Conservation (phyloP, 805 yeast species). For the Saccharomycopsis fibuligera region DNA sequence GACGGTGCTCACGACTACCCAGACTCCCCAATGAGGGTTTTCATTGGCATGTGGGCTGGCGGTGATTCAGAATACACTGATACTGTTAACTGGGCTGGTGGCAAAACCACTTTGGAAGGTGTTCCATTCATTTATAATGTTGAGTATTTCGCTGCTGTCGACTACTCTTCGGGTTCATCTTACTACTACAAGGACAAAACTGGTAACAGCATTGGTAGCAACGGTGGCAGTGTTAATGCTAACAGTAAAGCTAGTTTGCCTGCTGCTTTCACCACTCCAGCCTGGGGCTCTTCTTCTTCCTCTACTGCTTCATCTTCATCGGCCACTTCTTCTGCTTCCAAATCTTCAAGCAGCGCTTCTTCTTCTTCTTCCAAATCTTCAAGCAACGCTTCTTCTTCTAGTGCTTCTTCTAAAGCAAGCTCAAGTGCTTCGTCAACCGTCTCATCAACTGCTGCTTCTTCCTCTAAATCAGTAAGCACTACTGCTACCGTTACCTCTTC, state of each 20-base stretch:
- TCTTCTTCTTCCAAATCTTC: slow-evolving; percentile 21
- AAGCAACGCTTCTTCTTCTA: slow-evolving; percentile 19
- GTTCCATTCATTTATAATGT: slow-evolving; percentile 48
- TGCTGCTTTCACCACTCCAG: slow-evolving; percentile 23
- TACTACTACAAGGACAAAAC: slow-evolving; percentile 42
- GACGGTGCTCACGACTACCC: slow-evolving; percentile 51
- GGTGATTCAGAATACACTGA: slow-evolving; percentile 40
- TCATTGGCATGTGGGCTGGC: slow-evolving; percentile 44
- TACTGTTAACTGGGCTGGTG: slow-evolving; percentile 73
- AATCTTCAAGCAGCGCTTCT: slow-evolving; percentile 24
- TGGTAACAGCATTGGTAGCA: slow-evolving; percentile 39
- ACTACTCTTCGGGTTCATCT: slow-evolving; percentile 43
- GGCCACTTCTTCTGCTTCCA: slow-evolving; percentile 24
- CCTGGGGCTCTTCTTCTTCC: slow-evolving; percentile 18
- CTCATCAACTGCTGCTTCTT: slow-evolving; percentile 10
- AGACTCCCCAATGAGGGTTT: slow-evolving; percentile 55
- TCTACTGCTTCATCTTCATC: slow-evolving; percentile 1
- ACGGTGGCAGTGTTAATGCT: slow-evolving; percentile 25
- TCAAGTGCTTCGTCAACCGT: slow-evolving; percentile 20
- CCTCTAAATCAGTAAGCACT: slow-evolving; percentile 19
- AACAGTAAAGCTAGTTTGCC: slow-evolving; percentile 14
- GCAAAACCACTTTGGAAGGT: slow-evolving; percentile 41
- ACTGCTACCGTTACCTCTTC: slow-evolving; percentile 11
- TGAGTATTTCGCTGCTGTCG: slow-evolving; percentile 41
- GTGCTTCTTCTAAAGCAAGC: slow-evolving; percentile 12